Evolutionary conservation across 1,284 basidiomycete species (phyloP).

Genomic region (Cryptococcus sp.): DNA sequence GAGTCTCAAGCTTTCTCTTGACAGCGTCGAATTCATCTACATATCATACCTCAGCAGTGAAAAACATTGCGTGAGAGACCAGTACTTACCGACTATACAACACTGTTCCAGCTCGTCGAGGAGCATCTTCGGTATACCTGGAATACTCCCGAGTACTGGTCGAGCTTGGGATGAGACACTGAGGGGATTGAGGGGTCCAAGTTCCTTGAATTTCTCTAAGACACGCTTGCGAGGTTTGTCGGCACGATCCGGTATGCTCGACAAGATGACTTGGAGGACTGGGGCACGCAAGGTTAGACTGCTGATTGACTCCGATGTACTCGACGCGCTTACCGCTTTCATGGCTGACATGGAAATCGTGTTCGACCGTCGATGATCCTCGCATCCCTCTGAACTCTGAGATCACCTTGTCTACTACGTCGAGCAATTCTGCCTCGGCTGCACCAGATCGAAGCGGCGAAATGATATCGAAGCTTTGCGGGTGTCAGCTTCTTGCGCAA

Average conservation of each 20-base stretch:
- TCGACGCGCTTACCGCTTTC: conserved; percentile 32
- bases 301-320: no score
- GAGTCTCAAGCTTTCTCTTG: conserved; percentile 28
- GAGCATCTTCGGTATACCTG: conserved; percentile 34
- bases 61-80: background rate
- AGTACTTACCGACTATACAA: conserved; percentile 64
- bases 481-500: background rate
- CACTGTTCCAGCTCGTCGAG: conserved; percentile 58
- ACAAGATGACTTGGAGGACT: conserved; percentile 47
- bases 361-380: conserved; percentile 37
- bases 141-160: conserved; percentile 28
- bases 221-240: conserved; percentile 34
- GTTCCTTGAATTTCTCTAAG: conserved; percentile 39
- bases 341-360: conserved; percentile 53
- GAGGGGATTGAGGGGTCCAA: conserved; percentile 21
- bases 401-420: conserved; percentile 52
- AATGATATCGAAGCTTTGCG: conserved; percentile 51
- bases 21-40: conserved; percentile 40
- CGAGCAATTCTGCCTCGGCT: conserved; percentile 52
- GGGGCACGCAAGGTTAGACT: background rate
- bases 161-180: conserved; percentile 26
- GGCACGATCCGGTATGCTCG: conserved; percentile 30
- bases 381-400: conserved; percentile 45
- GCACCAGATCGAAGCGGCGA: conserved; percentile 49
- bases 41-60: background rate